Percentiles rank a stretch among this genome's conserved stretches.
These are phyloP conservation scores for Metrosideros polymorpha DNA, from an alignment of 441 rosid genomes.

Conservation along the genomic window DNA sequence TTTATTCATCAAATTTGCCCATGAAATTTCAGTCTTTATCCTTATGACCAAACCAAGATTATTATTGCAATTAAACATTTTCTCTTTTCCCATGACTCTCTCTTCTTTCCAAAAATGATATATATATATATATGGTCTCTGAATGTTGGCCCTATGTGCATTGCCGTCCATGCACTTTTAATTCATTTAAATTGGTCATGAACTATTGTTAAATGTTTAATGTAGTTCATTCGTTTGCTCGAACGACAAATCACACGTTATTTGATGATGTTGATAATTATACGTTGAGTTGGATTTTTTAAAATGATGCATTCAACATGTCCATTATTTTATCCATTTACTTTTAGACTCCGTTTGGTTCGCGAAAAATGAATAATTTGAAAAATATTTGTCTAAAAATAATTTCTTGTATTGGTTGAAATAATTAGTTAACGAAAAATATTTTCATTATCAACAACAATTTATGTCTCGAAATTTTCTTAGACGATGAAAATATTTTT, in stretches of 20 bases:
- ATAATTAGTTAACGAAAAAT: no score
- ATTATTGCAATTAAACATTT: not conserved
- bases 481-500: no score
- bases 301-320: no score
- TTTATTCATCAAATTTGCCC: not conserved
- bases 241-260: not conserved
- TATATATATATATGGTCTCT: no score
- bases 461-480: no score
- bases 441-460: no score
- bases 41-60: not conserved
- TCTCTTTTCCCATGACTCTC: not conserved
- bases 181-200: not conserved
- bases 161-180: fast-evolving
- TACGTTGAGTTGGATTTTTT: not conserved
- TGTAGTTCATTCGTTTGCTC: not conserved
- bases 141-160: fast-evolving
- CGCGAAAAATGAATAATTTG: no score
- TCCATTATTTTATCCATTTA: not conserved
- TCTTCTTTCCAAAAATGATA: no score
- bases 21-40: not conserved
- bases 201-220: not conserved
- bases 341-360: no score
- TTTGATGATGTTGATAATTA: not conserved
- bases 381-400: no score
- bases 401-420: no score